phyloP scores from a whole-genome alignment of 1,139 yeast species.

The Geotrichum restrictum region DNA sequence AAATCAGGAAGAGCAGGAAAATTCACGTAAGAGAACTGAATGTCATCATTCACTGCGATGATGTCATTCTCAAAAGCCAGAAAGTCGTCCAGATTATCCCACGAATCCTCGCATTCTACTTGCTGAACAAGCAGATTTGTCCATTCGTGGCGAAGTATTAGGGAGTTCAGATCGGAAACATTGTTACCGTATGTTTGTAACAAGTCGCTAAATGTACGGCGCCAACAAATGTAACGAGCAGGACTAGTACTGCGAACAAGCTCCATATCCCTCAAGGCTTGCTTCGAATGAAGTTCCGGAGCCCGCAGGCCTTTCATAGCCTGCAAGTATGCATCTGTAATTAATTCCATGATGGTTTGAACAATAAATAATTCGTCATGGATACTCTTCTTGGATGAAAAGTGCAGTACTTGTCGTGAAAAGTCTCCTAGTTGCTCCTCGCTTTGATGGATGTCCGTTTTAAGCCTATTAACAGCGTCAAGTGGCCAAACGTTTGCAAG shows the following conservation, averaged over 20 bases:
- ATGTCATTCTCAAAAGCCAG: slow-evolving; percentile 24
- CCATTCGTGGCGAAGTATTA: slow-evolving; percentile 43
- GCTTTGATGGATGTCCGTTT: slow-evolving; percentile 25
- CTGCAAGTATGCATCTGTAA: slow-evolving; percentile 47
- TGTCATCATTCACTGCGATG: slow-evolving; percentile 23
- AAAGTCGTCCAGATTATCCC: slow-evolving; percentile 32
- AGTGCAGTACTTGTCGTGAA: slow-evolving; percentile 14
- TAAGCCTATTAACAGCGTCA: slow-evolving; percentile 25
- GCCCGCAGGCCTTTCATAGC: slow-evolving; percentile 21
- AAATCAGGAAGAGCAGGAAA: slow-evolving; percentile 55
- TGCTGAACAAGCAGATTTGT: slow-evolving; percentile 41
- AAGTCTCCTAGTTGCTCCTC: slow-evolving; percentile 25
- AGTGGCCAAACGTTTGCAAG: slow-evolving; percentile 31
- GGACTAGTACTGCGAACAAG: slow-evolving; percentile 13
- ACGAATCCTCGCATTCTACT: slow-evolving; percentile 35
- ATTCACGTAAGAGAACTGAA: slow-evolving; percentile 36
- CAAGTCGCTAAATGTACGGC: slow-evolving; percentile 17
- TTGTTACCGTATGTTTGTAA: neutral
- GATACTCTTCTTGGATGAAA: neutral
- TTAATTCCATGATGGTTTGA: slow-evolving; percentile 51
- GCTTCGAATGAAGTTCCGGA: slow-evolving; percentile 20
- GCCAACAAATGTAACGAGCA: slow-evolving; percentile 17
- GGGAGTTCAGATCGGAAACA: slow-evolving; percentile 4
- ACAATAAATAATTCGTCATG: slow-evolving; percentile 25
- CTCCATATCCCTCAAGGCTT: slow-evolving; percentile 19